Base-by-base conservation (phyloP, 2,329 filamentous ascomycete species). In the Aspergillus vadensis region DNA sequence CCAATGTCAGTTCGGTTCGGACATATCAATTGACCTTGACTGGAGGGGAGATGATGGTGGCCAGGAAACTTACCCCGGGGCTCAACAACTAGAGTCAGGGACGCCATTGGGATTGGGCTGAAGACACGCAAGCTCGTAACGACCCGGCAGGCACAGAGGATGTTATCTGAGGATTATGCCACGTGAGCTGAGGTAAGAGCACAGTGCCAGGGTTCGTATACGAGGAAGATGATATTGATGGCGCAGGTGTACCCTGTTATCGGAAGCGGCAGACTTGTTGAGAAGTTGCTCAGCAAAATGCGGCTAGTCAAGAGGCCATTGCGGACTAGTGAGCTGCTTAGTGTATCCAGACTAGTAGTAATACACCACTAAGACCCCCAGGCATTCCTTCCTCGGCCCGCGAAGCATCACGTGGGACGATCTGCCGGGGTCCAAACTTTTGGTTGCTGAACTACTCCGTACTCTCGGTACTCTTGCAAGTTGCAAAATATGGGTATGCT, bases 81-180 rank as follows among this genome's bases (percentile, higher is more conserved):
- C 60, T 78, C 70, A 57, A 80, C 69, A 49, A 70, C 69, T 53
- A 81, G 69, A 2, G 73, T 76, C 55, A 81, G 70, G 25, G 47
- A 50, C 51, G 74, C 70, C 74, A 79, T 78, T 57, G 38, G 63
- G 23, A 55, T 14, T 14, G 19, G 10, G 32, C 36, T 53, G 36
- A n/a, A 41, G 17, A n/a, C 8, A 17, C 36, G 8, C 51, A 15
- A n/a, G 51, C 30, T 41, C 12, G 32, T 25, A 36, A 53, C 27
- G 51, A 44, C 21, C 21, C 41, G 41, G 41, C 41, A 44, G 41
- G 14, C 41, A 44, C 19, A 44, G 19, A 19, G 17, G 19, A 21
- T 21, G 3, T 23, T 44, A 21, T 44, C 19, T 44, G 41, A 44
- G 41, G 19, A 44, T 44, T 44, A 44, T 21, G 10, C 41, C 41